These are phyloP conservation scores for Phytopythium helicoides DNA, from an alignment of 352 stramenopile species.

Conservation along the genomic window DNA sequence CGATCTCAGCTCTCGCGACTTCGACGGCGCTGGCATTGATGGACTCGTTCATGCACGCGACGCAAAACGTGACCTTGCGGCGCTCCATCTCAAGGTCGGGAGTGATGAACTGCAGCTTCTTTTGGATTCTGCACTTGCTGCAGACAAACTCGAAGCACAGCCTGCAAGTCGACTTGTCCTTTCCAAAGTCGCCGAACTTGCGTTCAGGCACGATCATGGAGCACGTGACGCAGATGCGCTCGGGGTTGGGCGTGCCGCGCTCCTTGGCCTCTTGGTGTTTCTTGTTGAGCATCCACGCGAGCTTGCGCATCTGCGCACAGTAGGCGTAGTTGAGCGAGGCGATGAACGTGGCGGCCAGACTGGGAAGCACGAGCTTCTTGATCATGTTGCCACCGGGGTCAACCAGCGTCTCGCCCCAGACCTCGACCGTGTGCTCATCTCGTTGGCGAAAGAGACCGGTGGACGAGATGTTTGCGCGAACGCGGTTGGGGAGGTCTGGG, in stretches of 20 bases:
- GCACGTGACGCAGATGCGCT: slow-evolving; percentile 31
- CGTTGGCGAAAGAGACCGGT: slow-evolving; percentile 32
- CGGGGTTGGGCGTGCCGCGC: slow-evolving; percentile 15
- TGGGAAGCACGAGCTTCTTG: slow-evolving; percentile 19
- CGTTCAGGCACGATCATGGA: slow-evolving; percentile 12
- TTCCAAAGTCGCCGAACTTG: slow-evolving; percentile 24
- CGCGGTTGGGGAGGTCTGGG: slow-evolving; percentile 13
- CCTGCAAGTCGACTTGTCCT: slow-evolving; percentile 28
- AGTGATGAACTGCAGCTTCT: slow-evolving; percentile 35
- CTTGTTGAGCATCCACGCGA: slow-evolving; percentile 33
- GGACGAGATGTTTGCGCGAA: slow-evolving; percentile 24
- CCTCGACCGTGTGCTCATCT: slow-evolving; percentile 18
- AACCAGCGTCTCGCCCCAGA: slow-evolving; percentile 24
- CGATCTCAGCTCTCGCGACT: slow-evolving; percentile 16
- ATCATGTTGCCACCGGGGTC: slow-evolving; percentile 21
- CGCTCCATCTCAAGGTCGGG: slow-evolving; percentile 31
- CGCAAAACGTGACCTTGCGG: slow-evolving; percentile 43
- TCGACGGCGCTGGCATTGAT: slow-evolving; percentile 21
- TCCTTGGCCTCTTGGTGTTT: slow-evolving; percentile 22
- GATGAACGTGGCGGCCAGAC: slow-evolving; percentile 18
- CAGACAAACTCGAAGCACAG: slow-evolving; percentile 44
- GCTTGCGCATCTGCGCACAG: slow-evolving; percentile 37
- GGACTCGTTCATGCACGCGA: slow-evolving; percentile 36
- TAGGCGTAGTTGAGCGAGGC: slow-evolving; percentile 21
- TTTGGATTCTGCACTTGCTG: slow-evolving; percentile 29